Conservation (phyloP, 306 rosid species). For the Alnus rubra region DNA sequence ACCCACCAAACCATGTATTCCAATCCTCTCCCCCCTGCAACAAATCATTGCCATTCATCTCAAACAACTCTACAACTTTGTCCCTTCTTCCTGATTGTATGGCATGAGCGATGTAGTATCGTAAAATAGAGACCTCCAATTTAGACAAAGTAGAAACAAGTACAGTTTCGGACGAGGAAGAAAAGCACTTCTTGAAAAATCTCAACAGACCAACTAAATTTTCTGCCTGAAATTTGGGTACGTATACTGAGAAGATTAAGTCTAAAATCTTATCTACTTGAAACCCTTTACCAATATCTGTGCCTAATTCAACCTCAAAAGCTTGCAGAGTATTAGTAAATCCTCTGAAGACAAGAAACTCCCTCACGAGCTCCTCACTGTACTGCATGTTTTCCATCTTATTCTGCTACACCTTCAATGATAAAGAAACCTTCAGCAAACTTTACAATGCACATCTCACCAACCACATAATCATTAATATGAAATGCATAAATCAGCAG, state of each 20-base stretch:
- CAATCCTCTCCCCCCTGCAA: constrained; percentile 67
- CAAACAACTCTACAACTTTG: constrained; percentile 67
- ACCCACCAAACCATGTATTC: constrained; percentile 95
- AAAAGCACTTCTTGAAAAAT: constrained; percentile 82
- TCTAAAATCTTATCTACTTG: constrained; percentile 81
- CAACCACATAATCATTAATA: not conserved
- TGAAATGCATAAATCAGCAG: not conserved
- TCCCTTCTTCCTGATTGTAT: constrained; percentile 58
- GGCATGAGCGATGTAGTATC: constrained; percentile 69
- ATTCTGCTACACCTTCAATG: constrained; percentile 18
- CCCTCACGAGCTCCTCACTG: constrained; percentile 92
- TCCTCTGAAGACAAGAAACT: constrained; percentile 89
- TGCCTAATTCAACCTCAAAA: constrained; percentile 68
- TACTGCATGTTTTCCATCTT: constrained; percentile 84
- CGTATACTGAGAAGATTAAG: constrained; percentile 71
- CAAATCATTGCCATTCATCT: constrained; percentile 63
- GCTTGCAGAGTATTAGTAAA: constrained; percentile 78
- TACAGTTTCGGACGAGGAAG: constrained; percentile 56
- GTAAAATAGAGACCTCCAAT: constrained; percentile 71
- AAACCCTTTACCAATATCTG: constrained; percentile 75
- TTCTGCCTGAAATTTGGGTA: constrained; percentile 74
- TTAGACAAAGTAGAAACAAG: constrained; percentile 51
- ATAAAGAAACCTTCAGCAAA: not conserved
- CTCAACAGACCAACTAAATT: constrained; percentile 58
- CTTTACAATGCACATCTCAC: not conserved